Evolutionary conservation across 331 rosid genomes (phyloP), one percentile per base, ranked within the genome.

Genomic region (Prunus yedoensis): DNA sequence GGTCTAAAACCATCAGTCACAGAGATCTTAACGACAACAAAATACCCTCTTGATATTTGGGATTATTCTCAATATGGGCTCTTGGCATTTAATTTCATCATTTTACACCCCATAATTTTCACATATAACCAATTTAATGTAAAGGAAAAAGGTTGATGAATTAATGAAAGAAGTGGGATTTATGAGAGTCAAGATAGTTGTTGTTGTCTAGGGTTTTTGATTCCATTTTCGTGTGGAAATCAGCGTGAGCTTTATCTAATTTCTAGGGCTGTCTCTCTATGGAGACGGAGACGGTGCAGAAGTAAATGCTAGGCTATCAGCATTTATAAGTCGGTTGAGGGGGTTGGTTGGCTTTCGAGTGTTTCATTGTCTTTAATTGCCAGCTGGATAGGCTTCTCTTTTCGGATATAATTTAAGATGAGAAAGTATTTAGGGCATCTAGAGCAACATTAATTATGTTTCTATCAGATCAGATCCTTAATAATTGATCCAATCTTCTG

Each of bases 281-380:
- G 38, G 38, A 32, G 38, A 32, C 38, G 38, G 32, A 80, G 7
- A 78, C 25, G 71, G 69, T 72, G 70, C 16, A 67, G 73, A 56
- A 86, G 74, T 88, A 71, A 88, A 82, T 86, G 90, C 86, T 32
- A 5, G 32, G 72, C 17, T 12, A n/a, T 59, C 9, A 50, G 87
- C 91, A 89, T 91, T 86, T 83, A 89, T 81, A 76, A 52, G 74
- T 80, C 50, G 1, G 87, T 68, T 77, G 75, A 74, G 71, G 28
- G 62, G 3, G 66, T 68, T 74, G 71, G 71, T 73, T 74, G 52
- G 80, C 18, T 66, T 32, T 25, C 21, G 20, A 32, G 49, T 63
- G 13, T 25, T 30, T 9, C 18, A 46, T 41, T 20, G 76, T 75
- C 80, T 25, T 30, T 13, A 20, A 62, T 28, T 20, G 76, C 77